Conservation (phyloP, 2,329 filamentous ascomycete genomes). For the Cadophora malorum region DNA sequence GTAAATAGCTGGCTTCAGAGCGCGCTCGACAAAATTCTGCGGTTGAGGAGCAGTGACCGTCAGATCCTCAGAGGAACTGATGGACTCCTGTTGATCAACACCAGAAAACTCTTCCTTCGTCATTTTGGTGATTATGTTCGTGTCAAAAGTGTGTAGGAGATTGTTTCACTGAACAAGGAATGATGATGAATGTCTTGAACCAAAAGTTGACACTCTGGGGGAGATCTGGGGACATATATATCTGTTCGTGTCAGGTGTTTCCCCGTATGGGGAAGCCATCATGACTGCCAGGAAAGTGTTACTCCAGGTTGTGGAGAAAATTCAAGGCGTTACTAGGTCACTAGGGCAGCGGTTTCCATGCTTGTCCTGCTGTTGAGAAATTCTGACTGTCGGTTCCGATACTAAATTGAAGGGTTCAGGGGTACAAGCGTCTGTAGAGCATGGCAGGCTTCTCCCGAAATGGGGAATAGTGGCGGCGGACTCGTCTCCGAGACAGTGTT, state of each 20-base stretch:
- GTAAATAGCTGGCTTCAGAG: conserved; percentile 15
- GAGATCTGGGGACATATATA: not conserved
- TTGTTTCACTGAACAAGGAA: not conserved
- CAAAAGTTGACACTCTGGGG: not conserved
- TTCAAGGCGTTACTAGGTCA: not conserved
- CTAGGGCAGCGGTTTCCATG: not conserved
- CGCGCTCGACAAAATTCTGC: conserved; percentile 12
- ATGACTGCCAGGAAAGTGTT: not conserved
- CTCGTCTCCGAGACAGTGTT: no score
- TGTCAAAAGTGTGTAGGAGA: not conserved
- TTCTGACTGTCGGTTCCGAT: not conserved
- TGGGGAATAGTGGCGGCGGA: no score
- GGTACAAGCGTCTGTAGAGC: no score
- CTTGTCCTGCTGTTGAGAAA: not conserved
- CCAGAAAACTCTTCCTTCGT: not conserved
- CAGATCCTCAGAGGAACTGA: not conserved
- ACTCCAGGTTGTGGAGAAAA: not conserved
- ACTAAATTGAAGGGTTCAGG: no score
- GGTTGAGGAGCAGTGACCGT: not conserved
- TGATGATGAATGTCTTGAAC: not conserved
- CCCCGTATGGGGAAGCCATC: not conserved
- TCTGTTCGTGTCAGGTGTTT: not conserved
- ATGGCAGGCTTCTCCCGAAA: no score
- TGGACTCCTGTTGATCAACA: not conserved
- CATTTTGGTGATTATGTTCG: not conserved